Percentiles rank a stretch among this genome's conserved stretches.
phyloP scores from a whole-genome alignment of 2,329 filamentous ascomycete species.

The Grosmannia clavigera region DNA sequence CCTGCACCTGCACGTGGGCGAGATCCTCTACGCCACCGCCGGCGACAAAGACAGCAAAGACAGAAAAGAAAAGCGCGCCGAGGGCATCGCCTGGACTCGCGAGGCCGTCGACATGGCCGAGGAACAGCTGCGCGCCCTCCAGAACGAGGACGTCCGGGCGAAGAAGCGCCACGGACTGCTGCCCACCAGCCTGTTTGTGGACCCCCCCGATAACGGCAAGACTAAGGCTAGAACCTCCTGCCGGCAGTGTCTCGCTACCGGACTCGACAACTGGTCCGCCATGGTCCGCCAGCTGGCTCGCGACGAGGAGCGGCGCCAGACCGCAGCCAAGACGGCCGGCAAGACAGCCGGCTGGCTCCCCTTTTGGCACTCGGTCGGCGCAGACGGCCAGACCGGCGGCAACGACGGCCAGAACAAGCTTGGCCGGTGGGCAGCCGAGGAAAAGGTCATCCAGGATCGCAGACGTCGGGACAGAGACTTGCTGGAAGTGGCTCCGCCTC shows the following conservation, averaged over 20 bases:
- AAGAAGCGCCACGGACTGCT: not conserved
- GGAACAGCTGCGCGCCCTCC: conserved; percentile 42
- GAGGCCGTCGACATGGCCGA: conserved; percentile 76
- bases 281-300: conserved; percentile 61
- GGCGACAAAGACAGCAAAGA: conserved; percentile 35
- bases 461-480: conserved; percentile 37
- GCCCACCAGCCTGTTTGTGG: too few relatives aligned
- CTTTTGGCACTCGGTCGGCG: conserved; percentile 24
- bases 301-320: conserved; percentile 29
- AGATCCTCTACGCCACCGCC: conserved; percentile 63
- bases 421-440: conserved; percentile 42
- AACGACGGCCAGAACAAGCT: conserved; percentile 19
- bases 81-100: conserved; percentile 78
- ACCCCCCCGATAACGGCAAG: not conserved
- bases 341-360: conserved; percentile 22
- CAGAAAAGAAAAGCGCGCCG: conserved; percentile 32
- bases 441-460: conserved; percentile 40
- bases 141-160: not conserved
- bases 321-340: not conserved
- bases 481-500: conserved; percentile 33
- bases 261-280: conserved; percentile 67
- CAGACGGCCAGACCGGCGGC: conserved; percentile 10
- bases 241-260: conserved; percentile 62
- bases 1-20: conserved; percentile 80
- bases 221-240: conserved; percentile 39